phyloP scores from a whole-genome alignment of 495 filamentous ascomycete species.

The Bryoglossum gracile region DNA sequence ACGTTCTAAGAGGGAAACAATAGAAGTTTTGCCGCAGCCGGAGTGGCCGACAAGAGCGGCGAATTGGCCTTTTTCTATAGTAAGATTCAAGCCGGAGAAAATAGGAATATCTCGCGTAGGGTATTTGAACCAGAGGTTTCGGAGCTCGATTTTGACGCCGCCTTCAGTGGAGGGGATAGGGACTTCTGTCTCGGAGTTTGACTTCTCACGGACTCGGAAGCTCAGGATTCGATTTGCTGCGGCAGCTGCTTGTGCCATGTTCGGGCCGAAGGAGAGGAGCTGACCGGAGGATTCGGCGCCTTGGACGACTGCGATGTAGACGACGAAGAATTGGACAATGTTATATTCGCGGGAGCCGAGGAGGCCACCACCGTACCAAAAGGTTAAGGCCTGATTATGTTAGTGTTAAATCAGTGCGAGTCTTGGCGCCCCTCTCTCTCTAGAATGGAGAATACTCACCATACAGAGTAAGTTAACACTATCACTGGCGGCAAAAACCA shows the following conservation, averaged over 20 bases:
- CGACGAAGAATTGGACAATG: conserved; percentile 27
- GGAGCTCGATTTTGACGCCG: conserved; percentile 48
- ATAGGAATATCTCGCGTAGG: conserved; percentile 43
- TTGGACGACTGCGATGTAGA: conserved; percentile 29
- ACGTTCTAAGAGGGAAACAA: conserved; percentile 54
- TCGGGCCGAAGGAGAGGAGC: conserved; percentile 18
- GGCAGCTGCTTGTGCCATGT: conserved; percentile 51
- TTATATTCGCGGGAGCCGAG: conserved; percentile 22
- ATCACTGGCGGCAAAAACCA: conserved; percentile 44
- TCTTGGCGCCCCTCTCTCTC: no score
- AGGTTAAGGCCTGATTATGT: conserved; percentile 35
- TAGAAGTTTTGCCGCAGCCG: conserved; percentile 67
- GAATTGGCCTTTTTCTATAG: conserved; percentile 50
- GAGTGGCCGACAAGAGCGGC: conserved; percentile 64
- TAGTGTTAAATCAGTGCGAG: no score
- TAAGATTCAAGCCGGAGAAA: conserved; percentile 45
- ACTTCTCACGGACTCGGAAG: conserved; percentile 2
- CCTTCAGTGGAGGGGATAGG: conserved; percentile 34
- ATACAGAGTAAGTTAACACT: conserved; percentile 46
- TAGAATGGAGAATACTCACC: conserved; percentile 7
- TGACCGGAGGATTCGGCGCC: conserved; percentile 26
- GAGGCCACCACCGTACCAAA: conserved; percentile 43
- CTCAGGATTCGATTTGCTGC: conserved; percentile 48
- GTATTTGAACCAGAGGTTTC: conserved; percentile 53
- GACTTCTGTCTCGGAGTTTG: conserved; percentile 1